phyloP scores from a whole-genome alignment of 2,329 filamentous ascomycete species.

The Epichloe festucae region DNA sequence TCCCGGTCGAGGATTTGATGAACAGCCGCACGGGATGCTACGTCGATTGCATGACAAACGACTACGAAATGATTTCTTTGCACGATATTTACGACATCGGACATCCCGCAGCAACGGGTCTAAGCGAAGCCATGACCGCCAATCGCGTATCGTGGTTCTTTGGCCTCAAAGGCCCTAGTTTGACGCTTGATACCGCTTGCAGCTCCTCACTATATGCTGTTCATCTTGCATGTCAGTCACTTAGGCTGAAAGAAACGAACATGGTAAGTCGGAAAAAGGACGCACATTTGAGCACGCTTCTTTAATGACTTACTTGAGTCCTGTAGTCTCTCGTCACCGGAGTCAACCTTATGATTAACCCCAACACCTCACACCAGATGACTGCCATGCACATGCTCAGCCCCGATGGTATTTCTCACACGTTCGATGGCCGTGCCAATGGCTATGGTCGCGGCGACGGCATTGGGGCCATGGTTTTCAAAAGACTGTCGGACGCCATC shows the following conservation, averaged over 20 bases:
- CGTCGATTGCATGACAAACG: too few relatives aligned
- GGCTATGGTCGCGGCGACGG: slow-evolving; percentile 36
- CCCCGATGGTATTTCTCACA: slow-evolving; percentile 14
- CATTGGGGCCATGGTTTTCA: slow-evolving; percentile 26
- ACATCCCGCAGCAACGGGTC: not conserved
- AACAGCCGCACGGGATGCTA: too few relatives aligned
- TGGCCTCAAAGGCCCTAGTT: slow-evolving; percentile 7
- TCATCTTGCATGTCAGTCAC: slow-evolving; percentile 12
- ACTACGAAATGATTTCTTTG: too few relatives aligned
- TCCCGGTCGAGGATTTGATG: too few relatives aligned
- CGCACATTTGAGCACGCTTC: too few relatives aligned
- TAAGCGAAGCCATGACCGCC: slow-evolving; percentile 1
- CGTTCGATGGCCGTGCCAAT: slow-evolving; percentile 22
- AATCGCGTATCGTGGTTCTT: slow-evolving; percentile 9
- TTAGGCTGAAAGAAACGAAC: slow-evolving; percentile 1
- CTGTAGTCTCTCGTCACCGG: slow-evolving; percentile 1
- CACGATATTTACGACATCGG: too few relatives aligned
- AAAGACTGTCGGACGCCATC: slow-evolving; percentile 28
- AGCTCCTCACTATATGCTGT: slow-evolving; percentile 21
- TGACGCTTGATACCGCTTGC: slow-evolving; percentile 26
- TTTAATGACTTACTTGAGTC: too few relatives aligned
- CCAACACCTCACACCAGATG: not conserved
- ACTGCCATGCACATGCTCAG: slow-evolving; percentile 3
- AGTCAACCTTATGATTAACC: slow-evolving; percentile 7
- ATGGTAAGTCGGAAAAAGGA: not conserved